These are phyloP conservation scores for Dacryopinax primogenitus DNA, from an alignment of 768 basidiomycete species.

Conservation along the genomic window DNA sequence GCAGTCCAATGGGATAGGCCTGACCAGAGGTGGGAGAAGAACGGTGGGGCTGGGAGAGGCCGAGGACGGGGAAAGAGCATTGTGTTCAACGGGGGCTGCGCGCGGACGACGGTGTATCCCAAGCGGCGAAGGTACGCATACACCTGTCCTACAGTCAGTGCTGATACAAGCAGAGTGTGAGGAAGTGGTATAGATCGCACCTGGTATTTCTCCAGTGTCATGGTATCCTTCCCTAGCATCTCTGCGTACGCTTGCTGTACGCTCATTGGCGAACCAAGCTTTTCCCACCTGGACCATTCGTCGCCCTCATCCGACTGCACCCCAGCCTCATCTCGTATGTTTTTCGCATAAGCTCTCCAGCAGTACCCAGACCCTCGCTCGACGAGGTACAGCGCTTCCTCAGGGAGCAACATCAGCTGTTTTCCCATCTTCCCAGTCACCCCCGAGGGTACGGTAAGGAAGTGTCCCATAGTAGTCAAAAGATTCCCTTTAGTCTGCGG, in stretches of 20 bases:
- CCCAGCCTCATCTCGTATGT: constrained; percentile 21
- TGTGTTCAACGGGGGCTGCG: constrained; percentile 39
- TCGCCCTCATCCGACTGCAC: constrained; percentile 36
- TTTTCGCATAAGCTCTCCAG: too few species aligned
- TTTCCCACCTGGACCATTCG: constrained; percentile 24
- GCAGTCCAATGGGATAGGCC: background rate
- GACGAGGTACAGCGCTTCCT: constrained; percentile 87
- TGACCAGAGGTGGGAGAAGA: background rate
- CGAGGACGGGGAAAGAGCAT: constrained; percentile 33
- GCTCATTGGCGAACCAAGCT: constrained; percentile 61
- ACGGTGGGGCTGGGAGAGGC: constrained; percentile 29
- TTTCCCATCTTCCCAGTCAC: constrained; percentile 29
- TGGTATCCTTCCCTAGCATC: constrained; percentile 64
- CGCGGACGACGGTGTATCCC: constrained; percentile 79
- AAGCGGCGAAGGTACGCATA: constrained; percentile 85
- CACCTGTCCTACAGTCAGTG: constrained; percentile 40
- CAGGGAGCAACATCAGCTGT: constrained; percentile 75
- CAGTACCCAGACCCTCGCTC: constrained; percentile 83
- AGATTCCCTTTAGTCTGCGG: constrained; percentile 69
- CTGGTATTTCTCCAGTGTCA: constrained; percentile 81
- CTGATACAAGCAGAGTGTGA: background rate
- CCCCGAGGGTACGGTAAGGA: background rate
- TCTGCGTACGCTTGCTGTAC: constrained; percentile 82
- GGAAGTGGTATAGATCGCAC: constrained; percentile 31
- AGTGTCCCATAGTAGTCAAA: constrained; percentile 70